Percentiles rank a stretch among this genome's conserved stretches.
Evolutionary conservation across 768 basidiomycete species (phyloP).

Genomic region (Kwoniella europaea): DNA sequence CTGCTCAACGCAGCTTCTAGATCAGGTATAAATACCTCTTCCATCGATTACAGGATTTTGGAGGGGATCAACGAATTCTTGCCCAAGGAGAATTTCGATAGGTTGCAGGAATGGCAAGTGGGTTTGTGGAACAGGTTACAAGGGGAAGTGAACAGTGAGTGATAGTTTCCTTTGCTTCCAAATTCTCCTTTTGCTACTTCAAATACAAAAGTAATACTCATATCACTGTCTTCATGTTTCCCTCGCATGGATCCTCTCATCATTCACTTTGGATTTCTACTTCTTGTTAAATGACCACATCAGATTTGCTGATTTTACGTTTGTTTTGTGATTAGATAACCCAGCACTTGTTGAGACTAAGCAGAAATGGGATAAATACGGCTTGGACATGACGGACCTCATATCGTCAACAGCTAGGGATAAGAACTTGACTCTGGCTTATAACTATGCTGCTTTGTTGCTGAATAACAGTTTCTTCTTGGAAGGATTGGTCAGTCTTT

Average conservation of each 20-base stretch:
- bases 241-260: too few species aligned
- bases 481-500: constrained; percentile 72
- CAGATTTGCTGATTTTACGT: neutral
- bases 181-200: too few species aligned
- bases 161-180: too few species aligned
- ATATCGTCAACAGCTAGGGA: constrained; percentile 69
- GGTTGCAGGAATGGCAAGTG: constrained; percentile 48
- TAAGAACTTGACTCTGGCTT: constrained; percentile 69
- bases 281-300: too few species aligned
- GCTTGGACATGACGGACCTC: constrained; percentile 48
- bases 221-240: too few species aligned
- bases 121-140: constrained; percentile 54
- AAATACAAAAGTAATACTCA: too few species aligned
- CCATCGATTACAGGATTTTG: constrained; percentile 43
- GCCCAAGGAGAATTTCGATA: constrained; percentile 43
- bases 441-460: constrained; percentile 89
- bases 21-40: constrained; percentile 30
- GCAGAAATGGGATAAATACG: constrained; percentile 48
- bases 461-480: constrained; percentile 97
- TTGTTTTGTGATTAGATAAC: constrained; percentile 38
- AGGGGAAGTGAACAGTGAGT: constrained; percentile 55
- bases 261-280: too few species aligned
- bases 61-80: constrained; percentile 42
- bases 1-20: constrained; percentile 13
- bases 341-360: constrained; percentile 41